Base-by-base conservation (phyloP, 2,329 filamentous ascomycete genomes). In the Madurella fahalii region DNA sequence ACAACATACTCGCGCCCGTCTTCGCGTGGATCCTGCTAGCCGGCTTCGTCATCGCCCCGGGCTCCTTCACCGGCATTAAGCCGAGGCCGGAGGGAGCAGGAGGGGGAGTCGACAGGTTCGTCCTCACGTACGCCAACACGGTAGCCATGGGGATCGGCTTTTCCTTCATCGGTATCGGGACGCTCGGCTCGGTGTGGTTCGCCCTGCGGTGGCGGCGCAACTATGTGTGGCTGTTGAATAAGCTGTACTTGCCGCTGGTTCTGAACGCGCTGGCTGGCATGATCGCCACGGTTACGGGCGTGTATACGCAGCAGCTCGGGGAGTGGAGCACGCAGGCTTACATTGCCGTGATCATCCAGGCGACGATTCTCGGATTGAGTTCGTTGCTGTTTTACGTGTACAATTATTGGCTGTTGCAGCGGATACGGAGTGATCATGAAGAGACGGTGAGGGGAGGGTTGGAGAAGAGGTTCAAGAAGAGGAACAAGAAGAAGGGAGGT, bases 171-270 rank as follows among this genome's bases (percentile, higher is more conserved):
- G 68, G 67, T 8, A 53, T 74, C 4, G 75, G 75, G 2, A 61
- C 65, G 1, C 44, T 68, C 1, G 73, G 76, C 3, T 74, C 77
- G 62, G 48, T 71, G 2, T 71, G 67, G 62, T 66, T 82, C n/a
- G 77, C 71, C 57, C 66, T 70, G 49, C 65, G 68, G 17, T 76
- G 76, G 67, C 65, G 72, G 40, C 61, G 64, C 15, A 81, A 82
- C 58, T 80, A 81, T 53, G 71, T 81, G 16, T 83, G 77, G 79
- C 68, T 81, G 18, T 69, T 79, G 9, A 78, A 80, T 62, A 70
- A 72, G 53, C 67, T 82, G 12, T 79, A 81, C 58, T 55, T 79
- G 57, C 73, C 72, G 1, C 67, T 71, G 0, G 60, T 72, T 12
- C 65, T 79, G 49, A 79, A 80, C 62, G 75, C 74, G 13, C 59